Evolutionary conservation across 2,329 filamentous ascomycete species (phyloP), one percentile per base, ranked within the genome.

Genomic region (Dothideomycetes sp.): DNA sequence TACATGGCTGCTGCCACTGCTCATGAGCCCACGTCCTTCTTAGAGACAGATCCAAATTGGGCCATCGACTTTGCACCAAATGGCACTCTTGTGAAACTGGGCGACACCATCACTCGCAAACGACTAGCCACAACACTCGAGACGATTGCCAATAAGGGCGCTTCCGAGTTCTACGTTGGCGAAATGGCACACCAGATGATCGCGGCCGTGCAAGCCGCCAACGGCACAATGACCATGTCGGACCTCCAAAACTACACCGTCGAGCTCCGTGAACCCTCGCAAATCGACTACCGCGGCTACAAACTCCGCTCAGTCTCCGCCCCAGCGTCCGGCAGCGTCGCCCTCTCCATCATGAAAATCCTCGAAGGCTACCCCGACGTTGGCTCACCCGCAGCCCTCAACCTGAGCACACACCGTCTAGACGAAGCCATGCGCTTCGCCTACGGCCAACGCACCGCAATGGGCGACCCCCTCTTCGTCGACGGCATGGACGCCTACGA

Each of bases 351-450:
- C 3, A 67, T 96, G 53, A 94, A 94, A 55, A 86, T 80, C 22
- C 72, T 95, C 59, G 81, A 89, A 58, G 81, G 84, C 14, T 93
- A 86, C 52, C 62, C 73, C 0, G 59, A 64, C 29, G 77, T 89
- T 35, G 78, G 75, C 14, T 62, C 75, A 2, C 60, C 64, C 1
- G 63, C 73, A 32, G 63, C 60, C 14, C 48, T 73, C 15, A 79
- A 85, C 49, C 63, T 93, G 0, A 85, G 79, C 29, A 81, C 80
- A 1, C 91, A 96, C 60, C 76, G 84, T 11, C 72, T 94, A 47
- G 77, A 86, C 53, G 91, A 96, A 66, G 82, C 87, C 10, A 85
- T 94, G 65, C 75, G 86, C 16, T 96, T 94, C 57, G 87, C 77
- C 3, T 96, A 95, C 56, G 87, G 81, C 29, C 51, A 62, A 50